Base-by-base conservation (phyloP, 176 grass and related monocot species). In the Aegilops longissima region DNA sequence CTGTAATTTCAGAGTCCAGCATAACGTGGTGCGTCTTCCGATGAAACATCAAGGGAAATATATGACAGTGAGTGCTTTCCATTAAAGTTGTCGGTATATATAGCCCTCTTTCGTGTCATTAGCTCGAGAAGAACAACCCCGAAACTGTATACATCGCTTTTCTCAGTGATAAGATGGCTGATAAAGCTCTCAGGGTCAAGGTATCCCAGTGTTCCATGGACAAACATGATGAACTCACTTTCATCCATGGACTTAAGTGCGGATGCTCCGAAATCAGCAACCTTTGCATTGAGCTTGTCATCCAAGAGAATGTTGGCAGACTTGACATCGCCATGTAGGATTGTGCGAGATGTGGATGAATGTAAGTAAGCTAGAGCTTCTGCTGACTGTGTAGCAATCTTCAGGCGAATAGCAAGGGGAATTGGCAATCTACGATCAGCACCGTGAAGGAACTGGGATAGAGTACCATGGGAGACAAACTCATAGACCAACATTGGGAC, bases 61-160 rank as follows among this genome's bases (percentile, higher is more conserved):
- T 80, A 44, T 0, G 78, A 80, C 36, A 80, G 24, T 6, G 78
- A 38, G 17, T 66, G 6, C 13, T 80, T 80, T 20, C 36, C 47
- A 18, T 58, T 64, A 56, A 90, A 93, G 65, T 80, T 61, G 0
- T 82, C 44, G 0, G 9, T n/a, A 2, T 51, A 35, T 3, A 89
- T 73, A 23, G 84, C 86, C 70, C 81, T 94, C 69, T 91, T 83
- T 67, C 82, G 76, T 5, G 89, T 89, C 30, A 91, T 77, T 9
- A 93, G 92, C 51, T 93, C 89, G 10, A 93, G 73, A 62, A 93
- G 86, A 65, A 89, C 88, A 12, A 93, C 91, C 5, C 91, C 82
- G 20, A 81, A 93, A 29, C 88, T 93, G 70, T 90, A 85, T n/a
- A 90, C 88, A 5, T 90, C 85, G 8, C 88, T 93, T 75, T 91